Evolutionary conservation across 495 filamentous ascomycete genomes (phyloP).

Genomic region (Penicillium cataractarum): DNA sequence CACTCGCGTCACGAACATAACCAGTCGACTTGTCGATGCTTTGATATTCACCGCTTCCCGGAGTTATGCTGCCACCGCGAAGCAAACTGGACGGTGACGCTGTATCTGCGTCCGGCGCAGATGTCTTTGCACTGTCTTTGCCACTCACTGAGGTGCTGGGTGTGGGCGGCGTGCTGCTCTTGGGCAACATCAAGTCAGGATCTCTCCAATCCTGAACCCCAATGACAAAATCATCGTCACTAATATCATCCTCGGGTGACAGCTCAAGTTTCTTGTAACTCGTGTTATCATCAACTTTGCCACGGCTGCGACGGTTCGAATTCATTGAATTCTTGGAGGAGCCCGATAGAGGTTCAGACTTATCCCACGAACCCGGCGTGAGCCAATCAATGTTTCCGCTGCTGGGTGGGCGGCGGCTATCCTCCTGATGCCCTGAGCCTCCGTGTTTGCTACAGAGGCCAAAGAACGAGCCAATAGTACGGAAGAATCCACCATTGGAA

Average conservation of each 20-base stretch:
- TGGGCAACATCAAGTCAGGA: slow-evolving; percentile 67
- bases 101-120: slow-evolving; percentile 31
- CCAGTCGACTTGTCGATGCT: slow-evolving; percentile 38
- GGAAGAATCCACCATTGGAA: slow-evolving; percentile 56
- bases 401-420: slow-evolving; percentile 74
- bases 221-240: slow-evolving; percentile 80
- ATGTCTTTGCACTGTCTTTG: slow-evolving; percentile 29
- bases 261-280: slow-evolving; percentile 27
- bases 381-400: slow-evolving; percentile 85
- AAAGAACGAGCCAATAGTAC: slow-evolving; percentile 55
- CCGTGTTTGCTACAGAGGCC: slow-evolving; percentile 47
- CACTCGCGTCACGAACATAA: slow-evolving; percentile 21
- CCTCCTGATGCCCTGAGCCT: slow-evolving; percentile 37
- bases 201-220: slow-evolving; percentile 93
- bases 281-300: slow-evolving; percentile 19
- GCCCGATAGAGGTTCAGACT: slow-evolving; percentile 46
- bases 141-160: slow-evolving; percentile 29
- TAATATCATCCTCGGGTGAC: slow-evolving; percentile 23
- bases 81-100: slow-evolving; percentile 46
- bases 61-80: slow-evolving; percentile 72
- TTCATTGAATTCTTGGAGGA: slow-evolving; percentile 17
- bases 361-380: slow-evolving; percentile 66
- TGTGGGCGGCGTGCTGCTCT: slow-evolving; percentile 33
- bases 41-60: slow-evolving; percentile 76
- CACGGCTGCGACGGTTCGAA: slow-evolving; percentile 12